These are phyloP conservation scores for Umbelopsis vinacea DNA, from an alignment of 192 early-diverging fungal genomes.

Conservation along the genomic window DNA sequence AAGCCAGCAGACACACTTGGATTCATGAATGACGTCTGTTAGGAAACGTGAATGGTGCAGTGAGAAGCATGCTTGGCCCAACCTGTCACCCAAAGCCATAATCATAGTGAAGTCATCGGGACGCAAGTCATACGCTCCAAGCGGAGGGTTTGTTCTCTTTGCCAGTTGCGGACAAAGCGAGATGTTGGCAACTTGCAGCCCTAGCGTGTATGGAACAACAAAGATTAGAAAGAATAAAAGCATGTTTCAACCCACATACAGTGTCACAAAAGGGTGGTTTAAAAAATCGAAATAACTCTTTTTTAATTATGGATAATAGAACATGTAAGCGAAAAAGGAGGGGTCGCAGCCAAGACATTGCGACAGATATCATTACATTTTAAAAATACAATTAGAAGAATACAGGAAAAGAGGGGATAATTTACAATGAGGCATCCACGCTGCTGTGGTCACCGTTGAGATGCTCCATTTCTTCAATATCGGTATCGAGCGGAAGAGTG, in stretches of 20 bases:
- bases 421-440: conserved; percentile 11
- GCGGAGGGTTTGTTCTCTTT: conserved; percentile 31
- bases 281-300: not conserved
- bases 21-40: not conserved
- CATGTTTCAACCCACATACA: not conserved
- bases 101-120: conserved; percentile 60
- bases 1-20: conserved; percentile 60
- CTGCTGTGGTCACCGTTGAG: not conserved
- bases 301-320: not conserved
- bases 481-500: conserved; percentile 37
- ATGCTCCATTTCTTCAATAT: conserved; percentile 15
- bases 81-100: conserved; percentile 58
- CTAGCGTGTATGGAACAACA: not conserved
- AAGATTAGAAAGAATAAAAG: not conserved
- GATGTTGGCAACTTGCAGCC: not conserved
- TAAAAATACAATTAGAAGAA: not conserved
- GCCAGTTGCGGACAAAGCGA: conserved; percentile 47
- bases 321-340: not conserved
- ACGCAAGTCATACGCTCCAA: conserved; percentile 50
- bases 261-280: not conserved
- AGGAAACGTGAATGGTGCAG: not conserved
- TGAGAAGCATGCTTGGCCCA: not conserved
- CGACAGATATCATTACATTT: not conserved
- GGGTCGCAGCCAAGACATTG: not conserved
- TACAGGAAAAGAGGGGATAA: not conserved